Evolutionary conservation across 2,329 filamentous ascomycete genomes (phyloP).

Genomic region (Phialophora verrucosa): DNA sequence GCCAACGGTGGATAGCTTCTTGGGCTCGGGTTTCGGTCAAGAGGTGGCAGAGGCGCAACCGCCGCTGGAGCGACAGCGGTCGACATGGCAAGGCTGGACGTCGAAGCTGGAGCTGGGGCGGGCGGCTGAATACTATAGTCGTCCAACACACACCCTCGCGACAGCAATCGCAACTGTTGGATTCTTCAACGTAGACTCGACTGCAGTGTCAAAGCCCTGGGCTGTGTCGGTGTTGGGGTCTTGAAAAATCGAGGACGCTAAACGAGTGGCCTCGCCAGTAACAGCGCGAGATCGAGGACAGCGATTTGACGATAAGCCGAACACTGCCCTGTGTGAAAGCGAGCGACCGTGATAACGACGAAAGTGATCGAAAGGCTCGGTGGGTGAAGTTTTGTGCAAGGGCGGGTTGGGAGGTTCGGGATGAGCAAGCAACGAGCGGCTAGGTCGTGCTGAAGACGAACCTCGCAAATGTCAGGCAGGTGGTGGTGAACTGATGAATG

Average conservation of each 20-base stretch:
- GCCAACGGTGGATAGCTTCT: conserved; percentile 52
- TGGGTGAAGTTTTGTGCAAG: conserved; percentile 31
- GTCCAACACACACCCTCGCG: background rate
- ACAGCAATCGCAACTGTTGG: background rate
- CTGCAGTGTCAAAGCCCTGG: background rate
- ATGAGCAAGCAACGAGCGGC: conserved; percentile 39
- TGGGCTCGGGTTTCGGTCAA: conserved; percentile 53
- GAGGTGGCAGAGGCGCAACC: conserved; percentile 51
- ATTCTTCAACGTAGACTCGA: background rate
- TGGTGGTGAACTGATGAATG: conserved; percentile 34
- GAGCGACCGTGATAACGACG: conserved; percentile 27
- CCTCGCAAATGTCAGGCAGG: conserved; percentile 37
- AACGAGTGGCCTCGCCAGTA: conserved; percentile 32
- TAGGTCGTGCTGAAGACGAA: conserved; percentile 36
- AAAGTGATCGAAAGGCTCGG: conserved; percentile 33
- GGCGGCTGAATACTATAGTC: conserved; percentile 3
- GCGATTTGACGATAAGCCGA: conserved; percentile 22
- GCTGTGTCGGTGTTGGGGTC: conserved; percentile 6
- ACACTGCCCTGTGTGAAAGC: conserved; percentile 24
- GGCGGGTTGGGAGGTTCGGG: conserved; percentile 23
- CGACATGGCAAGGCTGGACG: conserved; percentile 47
- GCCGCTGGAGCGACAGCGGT: conserved; percentile 56
- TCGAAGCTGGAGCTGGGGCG: background rate
- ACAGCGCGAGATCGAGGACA: conserved; percentile 26
- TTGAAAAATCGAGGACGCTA: conserved; percentile 24